Base-by-base conservation (phyloP, 2,329 filamentous ascomycete species). In the Fonsecaea pedrosoi region DNA sequence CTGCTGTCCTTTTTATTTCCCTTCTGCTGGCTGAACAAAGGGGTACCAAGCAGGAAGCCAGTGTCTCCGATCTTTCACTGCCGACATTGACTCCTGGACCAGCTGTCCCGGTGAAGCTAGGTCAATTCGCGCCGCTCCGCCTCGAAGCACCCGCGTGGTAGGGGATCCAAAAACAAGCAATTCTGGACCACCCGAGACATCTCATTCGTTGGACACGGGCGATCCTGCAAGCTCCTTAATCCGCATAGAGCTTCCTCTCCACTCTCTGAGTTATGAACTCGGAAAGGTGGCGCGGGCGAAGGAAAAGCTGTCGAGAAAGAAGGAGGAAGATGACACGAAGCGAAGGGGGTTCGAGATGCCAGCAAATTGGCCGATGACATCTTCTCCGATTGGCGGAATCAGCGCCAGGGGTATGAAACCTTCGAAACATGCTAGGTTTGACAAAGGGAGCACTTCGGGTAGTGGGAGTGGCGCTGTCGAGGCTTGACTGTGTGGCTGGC, bases 341-440 rank as follows among this genome's bases (percentile, higher is more conserved):
- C 34, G 45, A 4, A 42, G 35, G 25, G 32, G 25, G 56, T 66
- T 64, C 63, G 56, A 59, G 59, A 61, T 35, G 35, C 50, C 42
- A 40, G 50, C 25, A 50, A 35, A 35, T 58, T 63, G 59, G 55
- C 64, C 18, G 7, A 21, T 42, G 35, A 50, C 25, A 38, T 35
- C 45, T 42, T 35, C 48, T 40, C 62, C 60, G 68, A 69, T 69
- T 69, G 68, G 68, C 37, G 25, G 48, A 38, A 34, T 54, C 54
- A 62, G 59, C 34, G 53, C 53, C 53, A 55, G 53, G 55, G 45
- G 32, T n/a, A 54, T 69, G 68, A 69, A 69, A 69, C 68, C 48
- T 38, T 38, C 65, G 68, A 69, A 67, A 69, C 61, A 34, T 38
- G 54, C 40, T 38, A 42, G 38, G 67, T 69, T 69, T 66, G 64